Percentiles rank a stretch among this genome's conserved stretches.
Conservation (phyloP, 2,329 filamentous ascomycete genomes). For the Beauveria pseudobassiana region DNA sequence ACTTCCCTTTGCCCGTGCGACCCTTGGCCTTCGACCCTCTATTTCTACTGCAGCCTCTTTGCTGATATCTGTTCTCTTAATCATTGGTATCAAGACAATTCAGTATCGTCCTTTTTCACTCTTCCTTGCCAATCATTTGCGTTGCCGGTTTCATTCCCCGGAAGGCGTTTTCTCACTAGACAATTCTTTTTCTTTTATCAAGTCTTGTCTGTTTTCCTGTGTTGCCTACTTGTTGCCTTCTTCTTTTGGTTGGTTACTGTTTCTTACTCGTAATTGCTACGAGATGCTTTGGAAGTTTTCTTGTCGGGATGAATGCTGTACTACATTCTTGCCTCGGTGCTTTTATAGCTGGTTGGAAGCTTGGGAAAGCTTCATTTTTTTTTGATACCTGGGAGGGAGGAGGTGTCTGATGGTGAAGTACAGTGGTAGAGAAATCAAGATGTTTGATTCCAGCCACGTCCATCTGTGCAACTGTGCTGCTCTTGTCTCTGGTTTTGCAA, state of each 20-base stretch:
- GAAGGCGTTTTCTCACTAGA: neutral
- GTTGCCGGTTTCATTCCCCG: neutral
- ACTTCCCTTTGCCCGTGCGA: neutral
- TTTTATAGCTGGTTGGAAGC: neutral
- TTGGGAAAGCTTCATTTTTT: neutral
- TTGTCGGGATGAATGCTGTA: neutral
- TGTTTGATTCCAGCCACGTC: neutral
- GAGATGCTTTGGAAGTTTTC: neutral
- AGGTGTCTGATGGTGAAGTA: neutral
- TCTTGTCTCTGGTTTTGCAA: no score
- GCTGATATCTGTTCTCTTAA: neutral
- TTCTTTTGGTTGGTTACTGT: neutral
- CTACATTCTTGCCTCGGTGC: neutral
- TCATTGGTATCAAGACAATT: neutral
- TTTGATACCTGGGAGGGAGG: neutral
- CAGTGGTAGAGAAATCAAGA: neutral
- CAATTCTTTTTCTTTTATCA: neutral
- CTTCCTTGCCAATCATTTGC: neutral
- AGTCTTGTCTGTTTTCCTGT: conserved; percentile 5
- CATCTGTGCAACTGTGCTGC: neutral
- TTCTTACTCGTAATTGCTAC: neutral
- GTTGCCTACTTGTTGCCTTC: neutral
- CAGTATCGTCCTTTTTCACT: neutral
- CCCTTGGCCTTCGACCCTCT: neutral
- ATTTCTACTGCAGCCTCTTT: conserved; percentile 1